Evolutionary conservation across 768 basidiomycete species (phyloP), one percentile per base, ranked within the genome.

Genomic region (Tephrocybe rancida): DNA sequence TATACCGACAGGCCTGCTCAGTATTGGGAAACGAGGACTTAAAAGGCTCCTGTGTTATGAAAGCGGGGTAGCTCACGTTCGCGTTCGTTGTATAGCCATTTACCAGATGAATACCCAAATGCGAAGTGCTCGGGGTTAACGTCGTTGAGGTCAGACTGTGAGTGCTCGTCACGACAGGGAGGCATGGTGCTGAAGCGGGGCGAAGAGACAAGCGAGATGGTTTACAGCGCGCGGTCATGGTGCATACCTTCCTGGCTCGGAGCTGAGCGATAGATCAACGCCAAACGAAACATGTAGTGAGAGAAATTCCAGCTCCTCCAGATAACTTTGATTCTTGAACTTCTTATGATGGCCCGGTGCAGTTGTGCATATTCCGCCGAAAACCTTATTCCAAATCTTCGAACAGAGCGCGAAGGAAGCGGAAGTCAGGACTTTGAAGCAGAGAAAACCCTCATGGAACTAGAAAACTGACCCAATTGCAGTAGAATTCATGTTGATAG

Each of bases 81-180:
- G 3, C 53, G 46, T 47, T 68, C 63, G 42, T 68, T 69, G 52
- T 67, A 67, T 18, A 68, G 53, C 65, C 67, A 69, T 49, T 59
- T 60, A 9, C 62, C 65, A 34, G 19, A 22, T 26, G 21, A 19
- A 34, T 22, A 48, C 44, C 16, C 26, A 21, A 29, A 45, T 45
- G 19, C 14, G 10, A 29, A 45, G 27, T 14, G 4, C 5, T 37
- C 35, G 35, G 4, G 14, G 35, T 6, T n/a, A n/a, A n/a, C 21
- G 4, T 45, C 26, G 22, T 44, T 2, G 26, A 16, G 27, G 14
- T 45, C 22, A 13, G 44, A 45, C 24, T 25, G 11, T 6, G 26
- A 44, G 24, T 45, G 27, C 44, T 45, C 29, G 27, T 30, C 19
- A 16, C 44, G 25, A 32, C 25, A 27, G 1, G 26, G 27, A 18